Evolutionary conservation across 768 basidiomycete species (phyloP), one percentile per base, ranked within the genome.

Genomic region (Amanita polypyramis): DNA sequence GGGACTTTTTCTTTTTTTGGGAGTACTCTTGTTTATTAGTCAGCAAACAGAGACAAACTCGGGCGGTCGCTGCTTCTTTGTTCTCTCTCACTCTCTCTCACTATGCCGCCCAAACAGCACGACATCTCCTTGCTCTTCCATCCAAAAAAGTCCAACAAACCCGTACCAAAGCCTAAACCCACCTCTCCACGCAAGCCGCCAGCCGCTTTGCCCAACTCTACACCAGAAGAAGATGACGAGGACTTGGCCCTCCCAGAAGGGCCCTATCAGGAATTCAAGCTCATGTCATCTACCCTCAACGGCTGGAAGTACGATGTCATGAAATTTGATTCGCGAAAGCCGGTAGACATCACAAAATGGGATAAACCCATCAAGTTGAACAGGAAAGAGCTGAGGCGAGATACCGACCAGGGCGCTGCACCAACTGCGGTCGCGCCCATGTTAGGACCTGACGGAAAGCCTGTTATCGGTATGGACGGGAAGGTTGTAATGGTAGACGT

Each of bases 281-380:
- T 92, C 58, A 75, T 88, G 62, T 86, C 86, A 5, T 83, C 84
- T 23, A 76, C 79, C 12, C 76, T 84, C 59, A 85, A 86, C 60
- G 86, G 84, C 21, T 91, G 88, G 87, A 88, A 85, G 60, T 88
- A 90, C 73, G 86, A 92, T 65, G 79, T 93, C 50, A 89, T 93
- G 85, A 90, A 90, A 64, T 90, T 94, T 61, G 81, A 87, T 62
- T 79, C 81, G 29, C 74, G 82, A 49, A 83, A 83, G 57, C 68
- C 73, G 12, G 67, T 88, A 47, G 86, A 91, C 59, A 71, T 89
- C 46, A 70, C 70, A 44, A 63, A 66, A 25, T 92, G 90, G 84
- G 62, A 69, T 27, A 68, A 68, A 50, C 91, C 91, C 11, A 81
- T 93, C 59, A 88, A 85, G 67, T 70, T 94, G 56, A 94, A 94